Base-by-base conservation (phyloP, 2,329 filamentous ascomycete species). In the Stagonosporopsis vannaccii region DNA sequence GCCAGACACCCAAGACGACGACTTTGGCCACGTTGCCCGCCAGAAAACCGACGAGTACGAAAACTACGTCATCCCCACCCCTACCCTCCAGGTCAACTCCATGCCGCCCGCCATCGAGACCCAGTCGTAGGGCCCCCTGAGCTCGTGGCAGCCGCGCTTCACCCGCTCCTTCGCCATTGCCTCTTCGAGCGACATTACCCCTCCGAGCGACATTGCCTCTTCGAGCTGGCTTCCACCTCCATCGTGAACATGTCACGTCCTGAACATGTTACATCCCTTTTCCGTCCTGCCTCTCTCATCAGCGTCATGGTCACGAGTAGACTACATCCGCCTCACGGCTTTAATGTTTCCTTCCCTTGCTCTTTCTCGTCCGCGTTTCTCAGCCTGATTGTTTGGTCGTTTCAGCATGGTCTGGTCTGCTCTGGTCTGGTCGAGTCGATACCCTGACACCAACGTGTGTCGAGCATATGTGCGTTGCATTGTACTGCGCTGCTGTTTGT, bases 31-130 rank as follows among this genome's bases (percentile, higher is more conserved):
- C 26, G 40, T 44, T 0, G 43, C 58, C 6, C 58, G 52, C 9
- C 58, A 63, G 20, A 60, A 65, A 19, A 56, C 56, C 37, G 61
- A 62, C 4, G 62, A 67, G 3, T 68, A 64, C 20, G 60, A 56
- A 2, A 58, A 56, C 12, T 74, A 67, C 45, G 65, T 65, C 7
- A 50, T 67, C 17, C 63, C 72, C 9, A 46, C 50, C 5, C 71
- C 72, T 15, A 67, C 71, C 3, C 49, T 74, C 8, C 71, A 74
- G 40, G 61, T 74, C 45, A 69, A 68, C 41, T 67, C 66, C 3
- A 65, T 69, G 33, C 68, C 71, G 6, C 55, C 64, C 13, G 56
- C 58, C 15, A 58, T 70, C n/a, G 63, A 61, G 45, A 56, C 57
- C 11, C 65, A 60, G 36, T 63, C 57, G 45, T 65, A 60, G 43